Evolutionary conservation across 176 grass and related monocot species (phyloP).

Genomic region (Alopecurus myosuroides): DNA sequence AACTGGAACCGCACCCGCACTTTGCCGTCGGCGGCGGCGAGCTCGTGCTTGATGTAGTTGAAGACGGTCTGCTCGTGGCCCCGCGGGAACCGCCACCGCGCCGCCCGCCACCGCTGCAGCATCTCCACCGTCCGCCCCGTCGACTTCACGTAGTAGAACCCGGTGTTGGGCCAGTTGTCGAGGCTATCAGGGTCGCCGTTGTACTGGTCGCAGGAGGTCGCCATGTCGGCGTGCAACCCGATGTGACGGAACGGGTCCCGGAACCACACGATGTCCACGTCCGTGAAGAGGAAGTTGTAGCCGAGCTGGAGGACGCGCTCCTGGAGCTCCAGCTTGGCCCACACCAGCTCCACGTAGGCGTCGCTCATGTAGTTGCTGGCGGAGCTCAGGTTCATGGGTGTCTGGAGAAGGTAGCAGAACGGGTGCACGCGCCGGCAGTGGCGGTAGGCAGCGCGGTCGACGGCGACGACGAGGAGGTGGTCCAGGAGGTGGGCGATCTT

Average conservation of each 20-base stretch:
- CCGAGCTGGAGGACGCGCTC: slow-evolving; percentile 54
- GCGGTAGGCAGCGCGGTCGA: slow-evolving; percentile 26
- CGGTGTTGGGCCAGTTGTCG: slow-evolving; percentile 37
- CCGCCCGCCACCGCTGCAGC: slow-evolving; percentile 30
- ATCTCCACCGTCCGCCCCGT: slow-evolving; percentile 28
- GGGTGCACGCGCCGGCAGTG: slow-evolving; percentile 48
- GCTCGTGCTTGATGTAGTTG: slow-evolving; percentile 45
- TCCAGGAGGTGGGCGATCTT: slow-evolving; percentile 23
- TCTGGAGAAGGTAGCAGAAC: slow-evolving; percentile 51
- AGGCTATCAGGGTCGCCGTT: slow-evolving; percentile 21
- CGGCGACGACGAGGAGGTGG: slow-evolving; percentile 44
- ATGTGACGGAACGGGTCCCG: slow-evolving; percentile 52
- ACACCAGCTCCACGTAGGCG: slow-evolving; percentile 51
- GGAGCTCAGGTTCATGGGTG: slow-evolving; percentile 12
- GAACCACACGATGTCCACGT: slow-evolving; percentile 55
- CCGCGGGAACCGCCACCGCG: slow-evolving; percentile 31
- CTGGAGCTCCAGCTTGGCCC: slow-evolving; percentile 51
- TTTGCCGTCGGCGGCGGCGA: background rate
- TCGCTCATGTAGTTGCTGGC: slow-evolving; percentile 34
- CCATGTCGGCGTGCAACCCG: slow-evolving; percentile 26
- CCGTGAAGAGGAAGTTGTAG: slow-evolving; percentile 69
- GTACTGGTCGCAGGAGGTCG: slow-evolving; percentile 46
- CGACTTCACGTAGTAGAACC: slow-evolving; percentile 48
- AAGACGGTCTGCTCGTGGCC: slow-evolving; percentile 49
- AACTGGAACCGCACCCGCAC: slow-evolving; percentile 31